phyloP scores from a whole-genome alignment of 257 asterid genomes.

The Nemophila menziesii region DNA sequence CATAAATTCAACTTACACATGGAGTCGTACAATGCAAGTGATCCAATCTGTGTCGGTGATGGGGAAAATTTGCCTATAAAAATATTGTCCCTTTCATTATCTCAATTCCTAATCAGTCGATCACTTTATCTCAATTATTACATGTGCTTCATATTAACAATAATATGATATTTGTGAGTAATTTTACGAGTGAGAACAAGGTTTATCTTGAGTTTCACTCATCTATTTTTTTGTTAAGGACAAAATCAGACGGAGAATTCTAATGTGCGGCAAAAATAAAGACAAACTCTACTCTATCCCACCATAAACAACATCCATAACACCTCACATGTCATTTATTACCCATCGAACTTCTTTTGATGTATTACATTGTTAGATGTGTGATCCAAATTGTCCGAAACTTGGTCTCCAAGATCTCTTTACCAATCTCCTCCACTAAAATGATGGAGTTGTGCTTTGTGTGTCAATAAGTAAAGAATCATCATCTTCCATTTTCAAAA shows the following conservation, averaged over 20 bases:
- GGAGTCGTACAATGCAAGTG: constrained; percentile 6
- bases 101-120: constrained; percentile 3
- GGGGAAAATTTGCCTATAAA: constrained; percentile 5
- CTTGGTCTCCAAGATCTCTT: constrained; percentile 3
- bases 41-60: constrained; percentile 3
- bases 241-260: constrained; percentile 1
- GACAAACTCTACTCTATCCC: constrained; percentile 4
- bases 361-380: constrained; percentile 5
- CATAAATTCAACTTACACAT: not conserved
- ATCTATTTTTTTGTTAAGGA: constrained; percentile 1
- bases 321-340: not conserved
- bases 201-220: constrained; percentile 6
- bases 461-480: constrained; percentile 5
- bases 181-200: constrained; percentile 2
- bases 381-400: constrained; percentile 1
- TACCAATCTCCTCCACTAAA: constrained; percentile 3
- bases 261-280: constrained; percentile 5
- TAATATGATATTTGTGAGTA: constrained; percentile 1
- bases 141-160: constrained; percentile 7
- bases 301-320: not conserved
- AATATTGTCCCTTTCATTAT: constrained; percentile 7
- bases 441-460: not conserved
- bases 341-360: constrained; percentile 5
- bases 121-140: constrained; percentile 1
- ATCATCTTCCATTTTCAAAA: constrained; percentile 1